Evolutionary conservation across 148 eudicot genomes (phyloP).

Genomic region (Nepenthes mirabilis): DNA sequence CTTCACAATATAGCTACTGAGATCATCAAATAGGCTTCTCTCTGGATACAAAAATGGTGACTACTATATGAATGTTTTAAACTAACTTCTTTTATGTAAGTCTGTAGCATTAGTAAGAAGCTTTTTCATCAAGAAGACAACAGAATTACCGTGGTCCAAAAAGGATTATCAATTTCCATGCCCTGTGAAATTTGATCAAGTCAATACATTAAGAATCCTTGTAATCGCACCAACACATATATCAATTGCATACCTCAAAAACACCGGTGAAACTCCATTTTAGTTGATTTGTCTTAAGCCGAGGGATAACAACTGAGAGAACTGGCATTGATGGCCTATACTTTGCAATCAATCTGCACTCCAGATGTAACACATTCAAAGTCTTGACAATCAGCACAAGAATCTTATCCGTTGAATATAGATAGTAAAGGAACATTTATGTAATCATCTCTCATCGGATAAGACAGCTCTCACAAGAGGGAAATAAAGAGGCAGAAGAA

Average conservation of each 20-base stretch:
- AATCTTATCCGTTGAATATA: no score
- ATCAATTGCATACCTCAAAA: conserved; percentile 59
- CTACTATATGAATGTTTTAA: no score
- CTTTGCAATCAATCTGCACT: conserved; percentile 83
- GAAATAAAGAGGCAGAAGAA: no score
- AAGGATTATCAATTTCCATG: conserved; percentile 10
- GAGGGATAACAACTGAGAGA: conserved; percentile 84
- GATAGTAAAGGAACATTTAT: no score
- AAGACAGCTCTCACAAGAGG: no score
- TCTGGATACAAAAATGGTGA: no score
- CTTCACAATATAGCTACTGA: no score
- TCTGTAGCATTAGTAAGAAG: no score
- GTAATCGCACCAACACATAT: conserved; percentile 5
- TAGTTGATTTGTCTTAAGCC: conserved; percentile 79
- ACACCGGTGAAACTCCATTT: conserved; percentile 89
- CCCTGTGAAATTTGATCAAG: conserved; percentile 9
- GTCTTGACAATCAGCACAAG: background rate
- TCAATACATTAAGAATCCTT: conserved; percentile 6
- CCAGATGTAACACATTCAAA: conserved; percentile 3
- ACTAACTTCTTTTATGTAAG: no score
- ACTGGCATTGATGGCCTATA: conserved; percentile 97
- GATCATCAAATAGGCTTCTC: no score
- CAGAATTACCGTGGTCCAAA: conserved; percentile 13
- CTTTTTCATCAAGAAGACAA: background rate
- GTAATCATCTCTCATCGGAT: no score